Evolutionary conservation across 352 stramenopile species (phyloP).

Genomic region (Globisporangium cylindrosporum): DNA sequence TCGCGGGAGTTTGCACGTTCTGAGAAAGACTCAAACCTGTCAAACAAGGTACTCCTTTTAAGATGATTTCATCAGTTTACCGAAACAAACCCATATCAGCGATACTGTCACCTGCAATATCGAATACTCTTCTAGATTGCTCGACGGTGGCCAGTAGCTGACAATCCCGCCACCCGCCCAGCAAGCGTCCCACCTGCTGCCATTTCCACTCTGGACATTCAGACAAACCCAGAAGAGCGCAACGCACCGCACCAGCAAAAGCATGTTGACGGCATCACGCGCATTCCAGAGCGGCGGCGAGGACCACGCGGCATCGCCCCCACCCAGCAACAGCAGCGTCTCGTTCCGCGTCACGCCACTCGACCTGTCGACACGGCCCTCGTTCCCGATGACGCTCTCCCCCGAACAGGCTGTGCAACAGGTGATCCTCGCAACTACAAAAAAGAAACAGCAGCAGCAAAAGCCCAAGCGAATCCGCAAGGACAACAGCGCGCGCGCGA

Average conservation of each 20-base stretch:
- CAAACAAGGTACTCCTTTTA: neutral
- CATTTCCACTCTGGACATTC: neutral
- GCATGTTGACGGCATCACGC: neutral
- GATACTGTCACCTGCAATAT: neutral
- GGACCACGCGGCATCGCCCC: neutral
- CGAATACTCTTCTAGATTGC: neutral
- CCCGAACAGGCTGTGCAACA: neutral
- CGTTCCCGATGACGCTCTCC: neutral
- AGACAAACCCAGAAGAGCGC: neutral
- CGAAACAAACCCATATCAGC: too few species aligned
- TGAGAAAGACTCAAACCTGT: neutral
- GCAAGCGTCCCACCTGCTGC: neutral
- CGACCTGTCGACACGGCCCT: neutral
- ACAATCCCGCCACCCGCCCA: too few species aligned
- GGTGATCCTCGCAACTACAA: neutral
- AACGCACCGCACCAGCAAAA: too few species aligned
- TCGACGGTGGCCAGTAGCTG: too few species aligned
- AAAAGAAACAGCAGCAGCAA: neutral
- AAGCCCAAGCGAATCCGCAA: slow-evolving; percentile 13
- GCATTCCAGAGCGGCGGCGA: neutral
- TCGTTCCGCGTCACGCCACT: slow-evolving; percentile 2
- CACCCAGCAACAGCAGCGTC: neutral
- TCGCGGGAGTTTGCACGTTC: neutral
- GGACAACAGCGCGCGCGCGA: slow-evolving; percentile 19
- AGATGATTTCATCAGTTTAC: neutral